phyloP scores from a whole-genome alignment of 108 stramenopile genomes.

The Epithemia pelagica region DNA sequence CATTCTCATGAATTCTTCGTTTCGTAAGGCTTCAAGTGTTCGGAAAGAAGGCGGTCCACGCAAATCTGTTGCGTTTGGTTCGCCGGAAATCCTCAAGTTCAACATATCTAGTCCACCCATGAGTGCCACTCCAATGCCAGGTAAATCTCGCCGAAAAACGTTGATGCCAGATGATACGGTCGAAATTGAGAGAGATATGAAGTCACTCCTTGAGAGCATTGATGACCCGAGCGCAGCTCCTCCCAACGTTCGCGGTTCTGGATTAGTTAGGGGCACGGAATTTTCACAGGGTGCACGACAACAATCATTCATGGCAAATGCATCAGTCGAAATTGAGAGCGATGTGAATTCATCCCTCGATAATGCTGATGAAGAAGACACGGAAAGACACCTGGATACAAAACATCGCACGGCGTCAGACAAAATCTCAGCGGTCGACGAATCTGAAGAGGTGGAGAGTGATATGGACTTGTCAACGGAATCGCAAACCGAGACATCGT shows the following conservation, averaged over 20 bases:
- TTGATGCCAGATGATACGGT: conserved; percentile 25
- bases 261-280: not conserved
- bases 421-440: not conserved
- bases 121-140: conserved; percentile 71
- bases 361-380: not conserved
- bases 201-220: conserved; percentile 11
- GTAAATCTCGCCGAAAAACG: not conserved
- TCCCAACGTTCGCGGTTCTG: not conserved
- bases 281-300: not conserved
- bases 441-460: not conserved
- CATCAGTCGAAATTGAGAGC: conserved; percentile 45
- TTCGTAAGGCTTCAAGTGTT: conserved; percentile 10
- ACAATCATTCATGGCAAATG: not conserved
- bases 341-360: conserved; percentile 26
- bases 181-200: conserved; percentile 47
- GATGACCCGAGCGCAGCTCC: not conserved
- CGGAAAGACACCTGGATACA: not conserved
- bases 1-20: conserved; percentile 41
- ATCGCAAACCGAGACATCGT: not conserved
- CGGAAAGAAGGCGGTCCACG: conserved; percentile 10
- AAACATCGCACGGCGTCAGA: not conserved
- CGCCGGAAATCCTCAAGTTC: conserved; percentile 69
- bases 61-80: conserved; percentile 69
- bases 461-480: not conserved
- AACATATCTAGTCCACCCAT: conserved; percentile 71